Evolutionary conservation across 2,329 filamentous ascomycete genomes (phyloP).

Genomic region (Gremmenia infestans): DNA sequence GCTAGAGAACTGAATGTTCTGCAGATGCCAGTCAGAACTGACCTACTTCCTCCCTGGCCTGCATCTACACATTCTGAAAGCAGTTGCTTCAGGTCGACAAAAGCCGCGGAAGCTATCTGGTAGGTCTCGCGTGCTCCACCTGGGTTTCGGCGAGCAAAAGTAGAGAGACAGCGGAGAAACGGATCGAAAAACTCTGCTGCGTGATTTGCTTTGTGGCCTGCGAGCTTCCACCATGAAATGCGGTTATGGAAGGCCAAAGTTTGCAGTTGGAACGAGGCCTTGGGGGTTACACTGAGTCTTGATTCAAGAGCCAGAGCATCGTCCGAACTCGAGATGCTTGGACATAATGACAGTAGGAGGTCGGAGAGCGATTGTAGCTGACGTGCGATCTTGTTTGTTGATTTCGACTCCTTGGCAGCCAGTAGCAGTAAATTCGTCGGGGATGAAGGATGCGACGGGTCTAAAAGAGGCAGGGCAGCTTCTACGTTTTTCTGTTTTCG

Average conservation of each 20-base stretch:
- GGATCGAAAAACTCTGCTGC: slow-evolving; percentile 63
- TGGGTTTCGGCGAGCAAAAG: slow-evolving; percentile 50
- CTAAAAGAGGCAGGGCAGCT: slow-evolving; percentile 50
- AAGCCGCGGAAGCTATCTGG: slow-evolving; percentile 16
- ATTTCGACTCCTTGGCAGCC: slow-evolving; percentile 36
- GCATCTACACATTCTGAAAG: slow-evolving; percentile 19
- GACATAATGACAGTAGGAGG: slow-evolving; percentile 58
- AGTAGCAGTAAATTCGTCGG: slow-evolving; percentile 52
- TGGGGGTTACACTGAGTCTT: slow-evolving; percentile 51
- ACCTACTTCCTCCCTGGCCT: slow-evolving; percentile 6
- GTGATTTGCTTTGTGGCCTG: slow-evolving; percentile 52
- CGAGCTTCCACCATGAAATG: slow-evolving; percentile 61
- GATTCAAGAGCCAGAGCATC: slow-evolving; percentile 52
- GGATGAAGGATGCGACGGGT: slow-evolving; percentile 48
- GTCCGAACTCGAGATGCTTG: slow-evolving; percentile 59
- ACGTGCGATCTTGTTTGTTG: slow-evolving; percentile 53
- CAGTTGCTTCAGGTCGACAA: slow-evolving; percentile 17
- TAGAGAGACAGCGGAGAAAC: slow-evolving; percentile 55
- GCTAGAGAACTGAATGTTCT: slow-evolving; percentile 48
- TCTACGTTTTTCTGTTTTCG: slow-evolving; percentile 58
- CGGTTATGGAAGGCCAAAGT: slow-evolving; percentile 56
- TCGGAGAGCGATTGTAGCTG: slow-evolving; percentile 65
- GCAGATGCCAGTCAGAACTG: slow-evolving; percentile 31
- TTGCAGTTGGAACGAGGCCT: slow-evolving; percentile 58
- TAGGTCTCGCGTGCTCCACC: slow-evolving; percentile 19